phyloP scores from a whole-genome alignment of 345 rosid species.

The Fremontodendron californicum region DNA sequence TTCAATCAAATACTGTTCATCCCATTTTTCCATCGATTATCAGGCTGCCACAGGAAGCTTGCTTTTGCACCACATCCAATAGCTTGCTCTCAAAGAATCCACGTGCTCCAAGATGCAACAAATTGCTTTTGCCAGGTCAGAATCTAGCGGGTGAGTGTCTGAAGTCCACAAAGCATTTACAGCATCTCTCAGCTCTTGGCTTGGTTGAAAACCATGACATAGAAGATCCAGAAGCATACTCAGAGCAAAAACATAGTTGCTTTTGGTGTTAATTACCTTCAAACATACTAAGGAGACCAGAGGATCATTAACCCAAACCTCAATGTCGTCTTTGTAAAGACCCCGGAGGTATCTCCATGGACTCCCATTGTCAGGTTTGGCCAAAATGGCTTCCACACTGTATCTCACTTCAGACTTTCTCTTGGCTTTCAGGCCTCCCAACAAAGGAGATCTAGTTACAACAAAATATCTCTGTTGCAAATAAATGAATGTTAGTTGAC shows the following conservation, averaged over 20 bases:
- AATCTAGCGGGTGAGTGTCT: constrained; percentile 32
- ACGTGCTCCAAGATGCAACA: constrained; percentile 56
- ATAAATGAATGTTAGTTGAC: too few species aligned
- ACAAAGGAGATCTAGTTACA: constrained; percentile 56
- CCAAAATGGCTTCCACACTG: constrained; percentile 52
- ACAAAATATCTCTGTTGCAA: constrained; percentile 68
- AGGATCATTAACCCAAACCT: constrained; percentile 52
- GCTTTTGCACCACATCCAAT: constrained; percentile 79
- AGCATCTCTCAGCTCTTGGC: constrained; percentile 53
- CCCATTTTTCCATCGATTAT: background rate
- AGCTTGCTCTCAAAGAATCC: constrained; percentile 70
- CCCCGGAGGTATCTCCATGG: constrained; percentile 87
- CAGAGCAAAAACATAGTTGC: constrained; percentile 54
- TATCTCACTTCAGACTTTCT: constrained; percentile 74
- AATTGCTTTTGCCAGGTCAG: constrained; percentile 43
- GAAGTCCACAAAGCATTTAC: constrained; percentile 44
- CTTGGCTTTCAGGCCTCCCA: constrained; percentile 66
- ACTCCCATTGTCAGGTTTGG: constrained; percentile 70
- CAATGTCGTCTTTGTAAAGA: constrained; percentile 56
- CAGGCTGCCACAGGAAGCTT: constrained; percentile 33
- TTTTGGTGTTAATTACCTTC: constrained; percentile 44
- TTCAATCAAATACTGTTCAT: background rate
- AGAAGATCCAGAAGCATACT: constrained; percentile 79
- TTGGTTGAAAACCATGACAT: constrained; percentile 56
- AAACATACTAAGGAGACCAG: constrained; percentile 61